These are phyloP conservation scores for Lantana camara DNA, from an alignment of 257 asterid genomes.

Conservation along the genomic window DNA sequence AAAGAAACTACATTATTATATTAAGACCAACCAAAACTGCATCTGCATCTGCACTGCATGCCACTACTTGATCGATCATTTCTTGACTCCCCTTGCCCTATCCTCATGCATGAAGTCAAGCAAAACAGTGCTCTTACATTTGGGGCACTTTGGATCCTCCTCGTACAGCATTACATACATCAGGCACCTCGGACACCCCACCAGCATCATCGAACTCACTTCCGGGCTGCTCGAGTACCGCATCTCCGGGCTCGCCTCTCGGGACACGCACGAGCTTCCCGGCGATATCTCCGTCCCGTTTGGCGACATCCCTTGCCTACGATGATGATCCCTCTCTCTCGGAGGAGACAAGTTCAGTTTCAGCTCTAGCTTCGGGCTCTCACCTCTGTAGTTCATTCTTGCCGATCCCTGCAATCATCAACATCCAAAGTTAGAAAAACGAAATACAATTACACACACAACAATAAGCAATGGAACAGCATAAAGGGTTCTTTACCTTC, in stretches of 20 bases:
- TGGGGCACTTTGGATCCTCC: constrained; percentile 52
- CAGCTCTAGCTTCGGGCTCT: constrained; percentile 46
- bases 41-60: too few relatives aligned
- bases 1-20: background rate
- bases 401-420: background rate
- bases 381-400: constrained; percentile 32
- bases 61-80: constrained; percentile 18
- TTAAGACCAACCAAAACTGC: too few relatives aligned
- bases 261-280: constrained; percentile 45
- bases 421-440: too few relatives aligned
- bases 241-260: constrained; percentile 35
- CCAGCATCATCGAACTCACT: constrained; percentile 41
- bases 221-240: constrained; percentile 30
- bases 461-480: background rate
- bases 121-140: constrained; percentile 60
- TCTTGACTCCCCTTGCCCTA: constrained; percentile 30
- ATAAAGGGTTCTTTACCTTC: constrained; percentile 24
- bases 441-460: too few relatives aligned
- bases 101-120: constrained; percentile 54
- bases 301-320: constrained; percentile 14
- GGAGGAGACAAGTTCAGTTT: constrained; percentile 47
- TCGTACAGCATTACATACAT: constrained; percentile 48
- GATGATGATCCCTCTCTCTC: constrained; percentile 15
- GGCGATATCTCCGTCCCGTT: constrained; percentile 36
- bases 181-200: constrained; percentile 49